Conservation (phyloP, 176 grass and related monocot species). For the Oryza rufipogon region DNA sequence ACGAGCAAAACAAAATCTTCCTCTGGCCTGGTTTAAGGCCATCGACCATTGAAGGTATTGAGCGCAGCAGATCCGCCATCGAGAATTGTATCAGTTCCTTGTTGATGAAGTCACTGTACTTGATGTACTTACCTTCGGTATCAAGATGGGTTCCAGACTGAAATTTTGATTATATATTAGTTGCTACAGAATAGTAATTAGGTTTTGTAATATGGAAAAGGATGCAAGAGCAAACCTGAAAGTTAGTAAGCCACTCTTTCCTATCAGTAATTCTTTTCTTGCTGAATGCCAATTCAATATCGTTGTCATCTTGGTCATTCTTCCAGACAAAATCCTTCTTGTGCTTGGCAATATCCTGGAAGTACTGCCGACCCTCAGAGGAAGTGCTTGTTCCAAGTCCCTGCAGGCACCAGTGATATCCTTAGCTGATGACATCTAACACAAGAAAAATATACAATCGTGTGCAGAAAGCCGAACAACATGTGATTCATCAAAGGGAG, state of each 20-base stretch:
- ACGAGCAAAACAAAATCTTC: slow-evolving; percentile 89
- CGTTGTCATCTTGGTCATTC: slow-evolving; percentile 56
- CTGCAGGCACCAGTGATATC: slow-evolving; percentile 20
- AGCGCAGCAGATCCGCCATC: slow-evolving; percentile 85
- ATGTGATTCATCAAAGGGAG: neutral
- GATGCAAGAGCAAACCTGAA: slow-evolving; percentile 52
- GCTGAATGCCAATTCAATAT: slow-evolving; percentile 90
- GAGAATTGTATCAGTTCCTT: slow-evolving; percentile 92
- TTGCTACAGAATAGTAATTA: slow-evolving; percentile 11
- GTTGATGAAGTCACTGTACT: slow-evolving; percentile 94
- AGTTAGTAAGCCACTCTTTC: slow-evolving; percentile 80
- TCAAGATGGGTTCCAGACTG: slow-evolving; percentile 87
- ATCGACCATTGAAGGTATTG: slow-evolving; percentile 95
- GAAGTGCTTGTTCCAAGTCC: slow-evolving; percentile 89
- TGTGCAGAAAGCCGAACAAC: neutral
- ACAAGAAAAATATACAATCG: neutral
- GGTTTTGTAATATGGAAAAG: neutral
- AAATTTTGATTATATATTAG: slow-evolving; percentile 19
- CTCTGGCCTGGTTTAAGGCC: slow-evolving; percentile 88
- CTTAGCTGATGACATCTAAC: neutral
- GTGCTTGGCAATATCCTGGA: slow-evolving; percentile 45
- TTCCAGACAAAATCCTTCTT: slow-evolving; percentile 80
- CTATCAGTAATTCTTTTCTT: slow-evolving; percentile 80
- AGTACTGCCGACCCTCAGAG: slow-evolving; percentile 69
- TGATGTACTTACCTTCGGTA: slow-evolving; percentile 54